Base-by-base conservation (phyloP, 1,139 yeast species). In the Kurtzmaniella quercitrusa region DNA sequence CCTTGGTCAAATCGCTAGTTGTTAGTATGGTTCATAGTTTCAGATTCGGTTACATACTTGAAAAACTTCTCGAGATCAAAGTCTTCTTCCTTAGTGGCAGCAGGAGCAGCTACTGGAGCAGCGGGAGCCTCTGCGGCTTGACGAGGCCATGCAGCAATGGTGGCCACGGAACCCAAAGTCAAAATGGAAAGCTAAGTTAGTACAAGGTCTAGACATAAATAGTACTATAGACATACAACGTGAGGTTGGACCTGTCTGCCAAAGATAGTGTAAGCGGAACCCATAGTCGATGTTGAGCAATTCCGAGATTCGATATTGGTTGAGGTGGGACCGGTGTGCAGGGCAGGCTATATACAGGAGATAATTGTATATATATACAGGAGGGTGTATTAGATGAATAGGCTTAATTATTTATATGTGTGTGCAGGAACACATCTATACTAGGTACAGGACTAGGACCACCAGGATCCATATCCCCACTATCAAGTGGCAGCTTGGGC, bases 201-300 rank as follows among this genome's bases (percentile, higher is more conserved):
- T 34, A 19, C 5, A 4, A 11, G 4, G 21, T 8, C 33, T 26
- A 33, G 15, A 8, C 16, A 17, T 12, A 15, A 17, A 17, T 16
- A 11, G 21, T 8, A n/a, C 17, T n/a, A 16, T 62, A 36, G 18
- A 76, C 84, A 41, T 73, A 79, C 84, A 57, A 76, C 64, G 58
- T 82, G 86, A 43, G 88, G 70, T 46, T 79, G 84, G 48, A 82
- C 83, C 54, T 76, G 76, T 61, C 62, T 80, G 43, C 88, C 88
- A 38, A 82, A 69, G 50, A 82, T 77, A 46, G 74, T 73, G 61
- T 82, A 82, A 52, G 80, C 76, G 45, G 80, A 72, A 57, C 77
- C 84, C 88, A 82, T 82, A 43, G 33, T 56, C 15, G 14, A 7
- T 15, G 22, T 26, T 40, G 19, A 21, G 19, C 34, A 41, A 21